These are phyloP conservation scores for Pisolithus sp. DNA, from an alignment of 768 basidiomycete genomes.

Conservation along the genomic window DNA sequence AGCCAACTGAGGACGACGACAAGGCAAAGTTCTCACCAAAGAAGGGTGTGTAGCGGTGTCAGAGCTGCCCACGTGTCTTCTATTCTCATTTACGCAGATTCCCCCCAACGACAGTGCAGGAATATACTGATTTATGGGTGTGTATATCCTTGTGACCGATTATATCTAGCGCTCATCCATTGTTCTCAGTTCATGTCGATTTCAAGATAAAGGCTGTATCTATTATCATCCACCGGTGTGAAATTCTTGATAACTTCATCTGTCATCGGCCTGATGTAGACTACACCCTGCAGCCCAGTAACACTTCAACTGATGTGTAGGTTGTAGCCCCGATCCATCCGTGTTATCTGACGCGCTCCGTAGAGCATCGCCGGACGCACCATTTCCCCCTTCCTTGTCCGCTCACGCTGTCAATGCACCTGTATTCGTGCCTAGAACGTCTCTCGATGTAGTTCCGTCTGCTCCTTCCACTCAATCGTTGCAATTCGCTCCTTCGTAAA, in stretches of 20 bases:
- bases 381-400: conserved; percentile 36
- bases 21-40: conserved; percentile 38
- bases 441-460: conserved; percentile 43
- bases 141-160: conserved; percentile 2
- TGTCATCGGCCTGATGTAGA: conserved; percentile 10
- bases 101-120: conserved; percentile 74
- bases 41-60: conserved; percentile 44
- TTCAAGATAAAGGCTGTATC: conserved; percentile 78
- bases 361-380: conserved; percentile 41
- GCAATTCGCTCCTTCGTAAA: conserved; percentile 27
- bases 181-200: conserved; percentile 65
- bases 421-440: conserved; percentile 71
- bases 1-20: conserved; percentile 41
- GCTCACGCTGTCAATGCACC: conserved; percentile 77
- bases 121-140: conserved; percentile 92
- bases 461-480: conserved; percentile 26
- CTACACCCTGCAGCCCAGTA: conserved; percentile 14
- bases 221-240: conserved; percentile 74
- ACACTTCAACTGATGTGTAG: conserved; percentile 21
- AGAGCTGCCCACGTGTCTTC: conserved; percentile 5
- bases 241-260: neutral
- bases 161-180: neutral
- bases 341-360: conserved; percentile 3
- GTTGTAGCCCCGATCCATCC: neutral
- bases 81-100: conserved; percentile 36